Evolutionary conservation across 1,284 basidiomycete genomes (phyloP).

Genomic region (Anthracocystis walkeri): DNA sequence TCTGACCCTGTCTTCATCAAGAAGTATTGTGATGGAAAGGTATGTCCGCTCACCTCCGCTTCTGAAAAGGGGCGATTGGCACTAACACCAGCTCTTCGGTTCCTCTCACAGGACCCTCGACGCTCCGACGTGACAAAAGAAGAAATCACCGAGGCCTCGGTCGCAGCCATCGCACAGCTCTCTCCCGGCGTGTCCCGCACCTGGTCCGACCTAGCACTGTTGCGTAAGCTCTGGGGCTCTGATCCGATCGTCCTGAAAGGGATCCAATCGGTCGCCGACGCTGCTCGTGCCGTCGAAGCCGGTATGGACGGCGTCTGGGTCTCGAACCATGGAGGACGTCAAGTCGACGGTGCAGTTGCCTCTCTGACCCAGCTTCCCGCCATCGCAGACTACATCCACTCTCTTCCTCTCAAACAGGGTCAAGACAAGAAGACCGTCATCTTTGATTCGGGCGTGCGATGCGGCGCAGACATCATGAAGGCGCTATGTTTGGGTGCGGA

Average conservation of each 20-base stretch:
- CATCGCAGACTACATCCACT: slow-evolving; percentile 50
- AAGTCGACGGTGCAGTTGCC: slow-evolving; percentile 63
- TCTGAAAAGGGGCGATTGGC: not conserved
- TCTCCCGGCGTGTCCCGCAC: slow-evolving; percentile 57
- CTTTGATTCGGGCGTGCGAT: slow-evolving; percentile 62
- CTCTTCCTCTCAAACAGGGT: slow-evolving; percentile 23
- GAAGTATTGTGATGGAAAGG: slow-evolving; percentile 59
- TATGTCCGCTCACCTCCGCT: not conserved
- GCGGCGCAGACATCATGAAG: slow-evolving; percentile 63
- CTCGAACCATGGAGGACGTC: slow-evolving; percentile 67
- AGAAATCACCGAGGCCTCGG: slow-evolving; percentile 51
- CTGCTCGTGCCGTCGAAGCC: slow-evolving; percentile 54
- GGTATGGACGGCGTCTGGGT: slow-evolving; percentile 66
- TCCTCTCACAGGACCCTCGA: slow-evolving; percentile 35
- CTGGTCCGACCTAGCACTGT: slow-evolving; percentile 57
- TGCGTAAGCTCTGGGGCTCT: slow-evolving; percentile 59
- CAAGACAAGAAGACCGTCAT: slow-evolving; percentile 55
- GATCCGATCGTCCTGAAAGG: slow-evolving; percentile 66
- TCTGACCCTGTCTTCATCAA: slow-evolving; percentile 64
- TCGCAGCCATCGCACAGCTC: slow-evolving; percentile 56
- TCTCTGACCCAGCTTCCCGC: slow-evolving; percentile 53
- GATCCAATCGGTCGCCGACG: slow-evolving; percentile 58
- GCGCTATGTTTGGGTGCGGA: slow-evolving; percentile 64
- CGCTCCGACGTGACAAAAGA: slow-evolving; percentile 50
- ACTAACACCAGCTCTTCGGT: not conserved